Conservation (phyloP, 2,329 filamentous ascomycete genomes). For the Ophiostoma australiae region DNA sequence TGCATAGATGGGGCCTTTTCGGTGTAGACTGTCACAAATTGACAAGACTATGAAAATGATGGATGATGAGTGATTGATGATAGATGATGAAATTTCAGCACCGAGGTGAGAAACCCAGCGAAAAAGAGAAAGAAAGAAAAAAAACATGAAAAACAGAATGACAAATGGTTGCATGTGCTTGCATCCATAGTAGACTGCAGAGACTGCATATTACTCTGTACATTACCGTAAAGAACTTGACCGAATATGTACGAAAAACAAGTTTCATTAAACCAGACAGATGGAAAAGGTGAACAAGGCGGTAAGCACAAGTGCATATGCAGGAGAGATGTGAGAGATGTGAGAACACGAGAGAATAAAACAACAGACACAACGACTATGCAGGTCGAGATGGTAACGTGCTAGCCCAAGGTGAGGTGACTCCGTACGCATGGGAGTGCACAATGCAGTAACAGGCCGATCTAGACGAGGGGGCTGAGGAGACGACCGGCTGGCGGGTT, state of each 20-base stretch:
- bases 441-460: not conserved
- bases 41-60: not conserved
- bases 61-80: not conserved
- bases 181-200: not conserved
- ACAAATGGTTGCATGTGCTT: not conserved
- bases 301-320: constrained; percentile 9
- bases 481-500: not conserved
- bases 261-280: not conserved
- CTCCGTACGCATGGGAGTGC: not conserved
- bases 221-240: not conserved
- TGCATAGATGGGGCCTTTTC: not conserved
- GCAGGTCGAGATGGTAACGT: not conserved
- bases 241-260: not conserved
- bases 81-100: no score
- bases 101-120: no score
- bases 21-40: constrained; percentile 9
- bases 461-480: not conserved
- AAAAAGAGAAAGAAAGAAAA: not conserved
- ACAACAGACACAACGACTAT: no score
- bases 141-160: not conserved
- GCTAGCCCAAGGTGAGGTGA: not conserved
- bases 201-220: not conserved
- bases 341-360: not conserved
- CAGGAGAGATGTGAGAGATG: constrained; percentile 2
- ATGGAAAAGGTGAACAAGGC: not conserved